Conservation (phyloP, 2,329 filamentous ascomycete genomes). For the Alternaria metachromatica region DNA sequence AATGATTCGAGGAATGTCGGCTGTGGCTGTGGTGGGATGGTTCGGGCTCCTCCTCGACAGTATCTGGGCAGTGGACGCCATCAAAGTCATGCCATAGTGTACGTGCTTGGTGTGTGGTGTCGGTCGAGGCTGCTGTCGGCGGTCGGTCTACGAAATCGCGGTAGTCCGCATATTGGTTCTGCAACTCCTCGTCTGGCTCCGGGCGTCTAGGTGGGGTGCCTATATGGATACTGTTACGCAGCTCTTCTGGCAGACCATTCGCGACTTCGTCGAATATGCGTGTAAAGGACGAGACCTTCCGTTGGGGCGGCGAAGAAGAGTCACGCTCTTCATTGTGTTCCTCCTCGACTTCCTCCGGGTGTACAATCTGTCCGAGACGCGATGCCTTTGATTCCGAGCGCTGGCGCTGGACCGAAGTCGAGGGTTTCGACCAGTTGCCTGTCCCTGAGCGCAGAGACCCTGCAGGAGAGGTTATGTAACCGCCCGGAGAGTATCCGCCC, state of each 20-base stretch:
- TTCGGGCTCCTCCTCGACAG: slow-evolving; percentile 39
- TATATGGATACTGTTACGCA: slow-evolving; percentile 29
- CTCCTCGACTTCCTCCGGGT: slow-evolving; percentile 38
- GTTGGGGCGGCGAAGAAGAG: slow-evolving; percentile 19
- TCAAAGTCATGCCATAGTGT: slow-evolving; percentile 81
- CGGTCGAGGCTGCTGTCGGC: slow-evolving; percentile 61
- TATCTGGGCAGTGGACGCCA: slow-evolving; percentile 74
- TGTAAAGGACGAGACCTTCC: slow-evolving; percentile 46
- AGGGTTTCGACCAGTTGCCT: slow-evolving; percentile 51
- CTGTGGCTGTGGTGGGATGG: slow-evolving; percentile 30
- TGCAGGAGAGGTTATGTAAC: slow-evolving; percentile 71
- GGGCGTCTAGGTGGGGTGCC: slow-evolving; percentile 12
- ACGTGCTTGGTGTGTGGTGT: slow-evolving; percentile 70
- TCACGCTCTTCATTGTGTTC: slow-evolving; percentile 11
- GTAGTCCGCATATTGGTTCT: slow-evolving; percentile 18
- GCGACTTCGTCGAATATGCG: slow-evolving; percentile 47
- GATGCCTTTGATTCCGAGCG: slow-evolving; percentile 52
- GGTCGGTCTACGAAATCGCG: slow-evolving; percentile 53
- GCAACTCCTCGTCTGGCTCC: slow-evolving; percentile 10
- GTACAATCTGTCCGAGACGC: slow-evolving; percentile 51
- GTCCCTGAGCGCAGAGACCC: slow-evolving; percentile 61
- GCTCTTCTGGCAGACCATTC: slow-evolving; percentile 41
- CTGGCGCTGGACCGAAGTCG: slow-evolving; percentile 41
- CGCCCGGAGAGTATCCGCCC: slow-evolving; percentile 73
- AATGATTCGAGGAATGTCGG: slow-evolving; percentile 32